phyloP scores from a whole-genome alignment of 805 yeast species.

The Ogataea angusta region DNA sequence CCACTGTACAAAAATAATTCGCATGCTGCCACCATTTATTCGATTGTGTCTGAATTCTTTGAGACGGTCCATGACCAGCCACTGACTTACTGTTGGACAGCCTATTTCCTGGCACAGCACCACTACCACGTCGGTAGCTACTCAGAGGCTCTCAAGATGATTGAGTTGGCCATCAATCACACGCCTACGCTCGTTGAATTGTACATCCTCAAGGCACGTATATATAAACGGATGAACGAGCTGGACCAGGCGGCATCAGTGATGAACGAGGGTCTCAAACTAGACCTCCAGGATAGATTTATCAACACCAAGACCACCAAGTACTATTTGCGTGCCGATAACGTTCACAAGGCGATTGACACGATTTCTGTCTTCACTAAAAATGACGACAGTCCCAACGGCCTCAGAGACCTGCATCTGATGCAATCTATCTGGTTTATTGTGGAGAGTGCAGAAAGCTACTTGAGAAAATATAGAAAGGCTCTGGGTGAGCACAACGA shows the following conservation, averaged over 20 bases:
- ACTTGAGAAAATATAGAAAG: conserved; percentile 53
- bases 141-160: conserved; percentile 49
- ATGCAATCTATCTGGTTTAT: conserved; percentile 94
- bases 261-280: conserved; percentile 66
- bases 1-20: conserved; percentile 59
- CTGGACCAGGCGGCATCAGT: conserved; percentile 56
- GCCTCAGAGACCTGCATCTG: conserved; percentile 77
- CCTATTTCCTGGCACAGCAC: conserved; percentile 78
- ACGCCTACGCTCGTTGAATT: conserved; percentile 86
- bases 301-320: conserved; percentile 85
- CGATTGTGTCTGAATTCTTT: conserved; percentile 51
- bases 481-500: conserved; percentile 30
- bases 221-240: conserved; percentile 70
- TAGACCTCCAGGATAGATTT: conserved; percentile 88
- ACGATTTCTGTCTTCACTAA: conserved; percentile 78
- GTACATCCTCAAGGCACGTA: conserved; percentile 74
- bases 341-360: conserved; percentile 69
- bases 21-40: conserved; percentile 42
- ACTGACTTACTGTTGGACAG: conserved; percentile 60
- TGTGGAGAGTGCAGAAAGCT: conserved; percentile 80
- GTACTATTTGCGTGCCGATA: conserved; percentile 73
- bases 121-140: conserved; percentile 54
- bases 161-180: conserved; percentile 62
- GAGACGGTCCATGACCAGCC: conserved; percentile 34
- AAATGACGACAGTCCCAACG: conserved; percentile 77